phyloP scores from a whole-genome alignment of 805 yeast species.

The Lachancea cidri region DNA sequence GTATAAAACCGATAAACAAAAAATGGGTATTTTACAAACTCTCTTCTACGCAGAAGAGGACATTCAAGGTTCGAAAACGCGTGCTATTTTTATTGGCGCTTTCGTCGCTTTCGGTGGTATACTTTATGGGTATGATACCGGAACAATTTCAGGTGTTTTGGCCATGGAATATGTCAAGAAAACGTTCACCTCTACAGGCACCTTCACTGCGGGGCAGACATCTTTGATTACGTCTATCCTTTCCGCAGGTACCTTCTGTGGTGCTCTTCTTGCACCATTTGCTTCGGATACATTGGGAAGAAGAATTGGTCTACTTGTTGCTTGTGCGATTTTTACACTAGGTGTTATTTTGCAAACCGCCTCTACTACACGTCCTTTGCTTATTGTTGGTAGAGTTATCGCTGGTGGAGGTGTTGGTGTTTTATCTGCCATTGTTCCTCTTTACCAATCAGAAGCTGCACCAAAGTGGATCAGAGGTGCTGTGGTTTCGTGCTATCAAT shows the following conservation, averaged over 20 bases:
- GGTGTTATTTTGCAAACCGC: slow-evolving; percentile 50
- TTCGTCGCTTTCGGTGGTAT: slow-evolving; percentile 68
- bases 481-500: slow-evolving; percentile 69
- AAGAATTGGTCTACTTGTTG: slow-evolving; percentile 41
- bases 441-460: slow-evolving; percentile 75
- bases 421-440: slow-evolving; percentile 65
- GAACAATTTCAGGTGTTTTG: slow-evolving; percentile 59
- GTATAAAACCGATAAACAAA: not conserved
- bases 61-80: slow-evolving; percentile 43
- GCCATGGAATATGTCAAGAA: slow-evolving; percentile 54
- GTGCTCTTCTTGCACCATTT: slow-evolving; percentile 60
- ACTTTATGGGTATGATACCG: slow-evolving; percentile 65
- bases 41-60: slow-evolving; percentile 42
- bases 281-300: slow-evolving; percentile 52
- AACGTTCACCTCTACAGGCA: slow-evolving; percentile 36
- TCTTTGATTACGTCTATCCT: slow-evolving; percentile 68
- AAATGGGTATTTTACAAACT: slow-evolving; percentile 16
- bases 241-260: slow-evolving; percentile 66
- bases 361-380: slow-evolving; percentile 41
- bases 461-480: slow-evolving; percentile 79
- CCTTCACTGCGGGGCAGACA: slow-evolving; percentile 43
- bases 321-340: slow-evolving; percentile 44
- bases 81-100: slow-evolving; percentile 47
- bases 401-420: slow-evolving; percentile 74
- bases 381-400: slow-evolving; percentile 65